Conservation (phyloP, 768 basidiomycete genomes). For the Boletus huronensis region DNA sequence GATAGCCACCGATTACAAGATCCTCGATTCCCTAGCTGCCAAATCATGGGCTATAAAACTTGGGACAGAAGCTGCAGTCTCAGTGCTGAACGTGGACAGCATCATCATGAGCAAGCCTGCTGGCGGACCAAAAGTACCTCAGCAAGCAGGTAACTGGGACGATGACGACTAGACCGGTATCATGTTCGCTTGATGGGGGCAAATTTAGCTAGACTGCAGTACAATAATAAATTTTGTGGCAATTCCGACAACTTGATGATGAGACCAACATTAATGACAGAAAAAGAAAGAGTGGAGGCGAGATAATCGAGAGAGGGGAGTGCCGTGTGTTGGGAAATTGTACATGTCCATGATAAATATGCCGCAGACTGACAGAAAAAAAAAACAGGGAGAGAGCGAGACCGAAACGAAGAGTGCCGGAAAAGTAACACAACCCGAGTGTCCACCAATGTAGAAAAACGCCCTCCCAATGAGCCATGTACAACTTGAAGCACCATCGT, state of each 20-base stretch:
- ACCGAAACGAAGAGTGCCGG: constrained; percentile 1
- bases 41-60: constrained; percentile 88
- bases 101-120: constrained; percentile 98
- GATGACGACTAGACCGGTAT: constrained; percentile 47
- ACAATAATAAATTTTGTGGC: constrained; percentile 28
- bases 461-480: constrained; percentile 2
- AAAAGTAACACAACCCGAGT: constrained; percentile 25
- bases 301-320: constrained; percentile 5
- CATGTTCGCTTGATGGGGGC: constrained; percentile 8
- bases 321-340: constrained; percentile 13
- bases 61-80: constrained; percentile 89
- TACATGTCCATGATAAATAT: constrained; percentile 36
- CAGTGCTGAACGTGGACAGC: constrained; percentile 91
- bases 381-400: neutral
- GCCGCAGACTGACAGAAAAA: constrained; percentile 8
- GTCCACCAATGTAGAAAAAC: constrained; percentile 14
- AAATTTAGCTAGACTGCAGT: constrained; percentile 20
- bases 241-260: constrained; percentile 19
- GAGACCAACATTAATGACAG: constrained; percentile 5
- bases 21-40: constrained; percentile 84
- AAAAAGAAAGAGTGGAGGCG: neutral
- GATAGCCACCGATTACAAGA: constrained; percentile 54
- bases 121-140: constrained; percentile 82
- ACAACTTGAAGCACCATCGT: constrained; percentile 10
- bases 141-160: constrained; percentile 87